These are phyloP conservation scores for Oryza glaberrima DNA, from an alignment of 176 grass and related monocot species.

Conservation along the genomic window DNA sequence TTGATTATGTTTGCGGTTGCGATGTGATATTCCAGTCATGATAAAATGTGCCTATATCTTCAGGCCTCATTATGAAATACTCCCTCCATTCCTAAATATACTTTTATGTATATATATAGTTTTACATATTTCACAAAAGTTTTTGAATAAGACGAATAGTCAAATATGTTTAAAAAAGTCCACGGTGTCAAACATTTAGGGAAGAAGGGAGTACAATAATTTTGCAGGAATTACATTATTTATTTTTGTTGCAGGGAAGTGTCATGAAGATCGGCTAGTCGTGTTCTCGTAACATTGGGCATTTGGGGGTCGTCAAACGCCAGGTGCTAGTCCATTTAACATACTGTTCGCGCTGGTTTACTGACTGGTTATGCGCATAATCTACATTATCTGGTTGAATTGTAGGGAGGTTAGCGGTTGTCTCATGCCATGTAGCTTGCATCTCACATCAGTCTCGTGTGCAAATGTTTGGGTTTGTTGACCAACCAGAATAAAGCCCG, in stretches of 20 bases:
- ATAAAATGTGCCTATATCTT: neutral
- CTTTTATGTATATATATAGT: too few species aligned
- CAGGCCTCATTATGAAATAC: too few species aligned
- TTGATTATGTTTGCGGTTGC: neutral
- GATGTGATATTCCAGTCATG: neutral
- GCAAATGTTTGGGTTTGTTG: conserved; percentile 26
- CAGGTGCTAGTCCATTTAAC: neutral
- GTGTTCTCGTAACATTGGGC: neutral
- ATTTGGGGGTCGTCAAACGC: neutral
- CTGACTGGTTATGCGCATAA: neutral
- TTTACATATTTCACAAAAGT: too few species aligned
- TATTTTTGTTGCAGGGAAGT: neutral
- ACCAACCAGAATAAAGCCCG: neutral
- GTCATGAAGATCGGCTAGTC: neutral
- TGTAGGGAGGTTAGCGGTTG: conserved; percentile 18
- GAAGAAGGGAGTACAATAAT: too few species aligned
- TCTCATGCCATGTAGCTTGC: conserved; percentile 26
- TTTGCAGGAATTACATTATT: too few species aligned
- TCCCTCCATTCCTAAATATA: too few species aligned
- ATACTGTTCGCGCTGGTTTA: neutral
- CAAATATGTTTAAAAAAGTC: too few species aligned
- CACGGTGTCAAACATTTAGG: too few species aligned
- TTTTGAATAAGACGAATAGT: too few species aligned
- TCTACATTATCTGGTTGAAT: neutral
- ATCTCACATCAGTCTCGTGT: neutral